Evolutionary conservation across 768 basidiomycete genomes (phyloP).

Genomic region (Lanmaoa pseudosensibilis): DNA sequence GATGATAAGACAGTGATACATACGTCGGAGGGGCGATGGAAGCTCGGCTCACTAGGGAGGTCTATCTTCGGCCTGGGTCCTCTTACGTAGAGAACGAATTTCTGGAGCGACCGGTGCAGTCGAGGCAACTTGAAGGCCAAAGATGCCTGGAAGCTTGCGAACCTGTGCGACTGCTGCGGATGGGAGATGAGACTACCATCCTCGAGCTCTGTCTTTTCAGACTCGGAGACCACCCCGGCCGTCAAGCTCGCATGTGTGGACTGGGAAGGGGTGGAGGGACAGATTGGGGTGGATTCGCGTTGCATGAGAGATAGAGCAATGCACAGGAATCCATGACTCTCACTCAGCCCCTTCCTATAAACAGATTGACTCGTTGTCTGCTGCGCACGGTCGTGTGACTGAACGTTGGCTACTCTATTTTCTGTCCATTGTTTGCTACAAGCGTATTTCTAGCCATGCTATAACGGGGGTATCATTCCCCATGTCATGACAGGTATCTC

Average conservation of each 20-base stretch:
- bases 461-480: neutral
- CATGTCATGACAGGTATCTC: neutral
- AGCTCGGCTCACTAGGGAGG: conserved; percentile 41
- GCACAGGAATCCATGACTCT: neutral
- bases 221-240: neutral
- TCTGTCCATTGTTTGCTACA: neutral
- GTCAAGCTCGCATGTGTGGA: conserved; percentile 14
- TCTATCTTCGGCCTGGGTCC: conserved; percentile 61
- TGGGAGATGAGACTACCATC: neutral
- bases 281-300: neutral
- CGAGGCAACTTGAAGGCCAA: conserved; percentile 19
- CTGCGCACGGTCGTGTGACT: neutral
- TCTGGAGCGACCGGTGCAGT: conserved; percentile 12
- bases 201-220: conserved; percentile 6
- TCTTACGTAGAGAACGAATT: conserved; percentile 41
- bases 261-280: conserved; percentile 7
- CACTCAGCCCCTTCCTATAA: conserved; percentile 1
- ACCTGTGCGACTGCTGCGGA: neutral
- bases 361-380: neutral
- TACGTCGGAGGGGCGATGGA: neutral
- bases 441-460: neutral
- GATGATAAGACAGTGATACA: neutral
- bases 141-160: conserved; percentile 8
- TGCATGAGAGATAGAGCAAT: conserved; percentile 13
- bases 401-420: neutral